Percentiles rank a stretch among this genome's conserved stretches.
Evolutionary conservation across 176 grass and related monocot species (phyloP).

Genomic region (Carex scoparia): DNA sequence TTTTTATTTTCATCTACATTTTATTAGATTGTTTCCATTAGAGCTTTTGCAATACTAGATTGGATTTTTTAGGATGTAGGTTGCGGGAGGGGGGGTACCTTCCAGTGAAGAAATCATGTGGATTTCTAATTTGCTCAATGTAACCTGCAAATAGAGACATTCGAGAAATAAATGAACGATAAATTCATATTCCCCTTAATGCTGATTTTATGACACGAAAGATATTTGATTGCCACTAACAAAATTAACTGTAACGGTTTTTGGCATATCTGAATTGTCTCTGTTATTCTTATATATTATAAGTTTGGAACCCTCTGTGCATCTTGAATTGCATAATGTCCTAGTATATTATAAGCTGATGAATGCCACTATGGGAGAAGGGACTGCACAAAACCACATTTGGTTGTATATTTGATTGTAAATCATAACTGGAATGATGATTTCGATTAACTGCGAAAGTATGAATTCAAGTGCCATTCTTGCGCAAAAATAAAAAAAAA

Average conservation of each 20-base stretch:
- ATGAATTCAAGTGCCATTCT: background rate
- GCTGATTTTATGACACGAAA: background rate
- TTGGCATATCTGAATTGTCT: background rate
- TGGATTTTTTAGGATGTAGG: background rate
- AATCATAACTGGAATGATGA: background rate
- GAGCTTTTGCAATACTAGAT: conserved; percentile 19
- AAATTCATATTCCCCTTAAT: background rate
- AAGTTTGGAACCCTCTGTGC: background rate
- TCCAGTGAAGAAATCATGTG: conserved; percentile 85
- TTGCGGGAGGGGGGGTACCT: conserved; percentile 37
- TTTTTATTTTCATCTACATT: conserved; percentile 21
- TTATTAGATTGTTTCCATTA: conserved; percentile 39
- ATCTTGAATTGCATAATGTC: background rate
- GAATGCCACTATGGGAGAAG: background rate
- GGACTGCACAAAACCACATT: background rate
- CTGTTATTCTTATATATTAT: background rate
- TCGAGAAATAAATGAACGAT: background rate
- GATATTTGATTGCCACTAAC: background rate
- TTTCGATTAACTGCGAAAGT: background rate
- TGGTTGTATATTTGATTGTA: background rate
- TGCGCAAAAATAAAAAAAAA: background rate
- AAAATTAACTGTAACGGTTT: background rate
- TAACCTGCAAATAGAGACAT: conserved; percentile 44
- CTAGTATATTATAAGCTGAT: background rate
- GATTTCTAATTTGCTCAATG: conserved; percentile 61